Conservation (phyloP, 345 rosid species). For the Populus tremula region DNA sequence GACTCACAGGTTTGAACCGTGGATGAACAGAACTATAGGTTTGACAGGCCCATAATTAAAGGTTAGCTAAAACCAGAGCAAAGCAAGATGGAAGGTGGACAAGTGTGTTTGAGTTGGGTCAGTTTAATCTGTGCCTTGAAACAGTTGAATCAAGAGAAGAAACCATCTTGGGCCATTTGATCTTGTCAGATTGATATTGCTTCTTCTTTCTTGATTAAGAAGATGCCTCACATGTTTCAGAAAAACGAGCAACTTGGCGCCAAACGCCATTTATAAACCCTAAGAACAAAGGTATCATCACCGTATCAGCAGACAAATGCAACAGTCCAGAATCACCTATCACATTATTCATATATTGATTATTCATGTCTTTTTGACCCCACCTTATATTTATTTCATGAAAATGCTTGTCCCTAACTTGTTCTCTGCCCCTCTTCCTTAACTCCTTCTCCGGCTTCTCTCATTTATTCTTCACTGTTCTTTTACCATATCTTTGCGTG, state of each 20-base stretch:
- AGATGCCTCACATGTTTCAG: neutral
- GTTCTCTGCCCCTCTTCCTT: slow-evolving; percentile 5
- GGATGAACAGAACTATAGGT: neutral
- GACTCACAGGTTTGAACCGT: neutral
- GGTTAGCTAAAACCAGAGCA: neutral
- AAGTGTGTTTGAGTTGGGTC: neutral
- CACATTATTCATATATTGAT: neutral
- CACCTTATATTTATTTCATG: slow-evolving; percentile 1
- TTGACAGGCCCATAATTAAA: neutral
- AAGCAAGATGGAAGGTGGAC: neutral
- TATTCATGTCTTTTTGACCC: slow-evolving; percentile 14
- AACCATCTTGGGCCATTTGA: neutral
- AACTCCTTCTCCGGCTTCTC: slow-evolving; percentile 8
- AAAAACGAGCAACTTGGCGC: neutral
- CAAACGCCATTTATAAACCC: neutral
- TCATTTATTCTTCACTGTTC: neutral
- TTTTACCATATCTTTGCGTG: neutral
- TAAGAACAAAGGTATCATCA: neutral
- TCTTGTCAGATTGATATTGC: neutral
- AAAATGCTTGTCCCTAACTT: slow-evolving; percentile 3
- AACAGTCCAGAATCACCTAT: slow-evolving; percentile 27
- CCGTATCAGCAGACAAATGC: slow-evolving; percentile 10
- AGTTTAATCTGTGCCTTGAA: neutral
- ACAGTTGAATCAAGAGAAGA: neutral
- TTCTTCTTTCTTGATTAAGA: neutral